Percentiles rank a stretch among this genome's conserved stretches.
Conservation (phyloP, 768 basidiomycete species). For the Fomitopsis pulvina region DNA sequence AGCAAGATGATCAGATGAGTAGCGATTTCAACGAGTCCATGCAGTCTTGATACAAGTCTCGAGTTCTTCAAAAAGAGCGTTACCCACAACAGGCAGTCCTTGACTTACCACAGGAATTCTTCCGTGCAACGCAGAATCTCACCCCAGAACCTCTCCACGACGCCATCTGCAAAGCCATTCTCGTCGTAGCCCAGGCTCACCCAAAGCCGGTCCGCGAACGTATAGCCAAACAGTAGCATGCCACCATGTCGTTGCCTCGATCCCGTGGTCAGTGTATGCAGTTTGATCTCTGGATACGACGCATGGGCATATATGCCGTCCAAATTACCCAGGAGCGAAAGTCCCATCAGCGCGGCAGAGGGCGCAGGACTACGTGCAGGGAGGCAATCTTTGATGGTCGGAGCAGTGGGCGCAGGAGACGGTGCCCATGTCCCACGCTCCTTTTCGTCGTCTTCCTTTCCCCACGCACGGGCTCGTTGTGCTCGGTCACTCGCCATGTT, state of each 20-base stretch:
- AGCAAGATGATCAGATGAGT: too few relatives aligned
- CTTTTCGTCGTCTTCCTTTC: conserved; percentile 67
- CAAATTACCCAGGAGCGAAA: conserved; percentile 81
- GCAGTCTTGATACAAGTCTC: too few relatives aligned
- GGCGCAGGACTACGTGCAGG: conserved; percentile 34
- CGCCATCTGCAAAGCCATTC: conserved; percentile 61
- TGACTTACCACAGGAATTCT: conserved; percentile 41
- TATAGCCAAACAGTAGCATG: conserved; percentile 80
- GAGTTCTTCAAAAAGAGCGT: too few relatives aligned
- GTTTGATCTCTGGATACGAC: conserved; percentile 43
- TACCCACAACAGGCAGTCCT: background rate
- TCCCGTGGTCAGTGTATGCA: conserved; percentile 76
- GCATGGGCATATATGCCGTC: conserved; percentile 76
- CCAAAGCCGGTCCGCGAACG: conserved; percentile 70
- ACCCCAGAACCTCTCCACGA: conserved; percentile 62
- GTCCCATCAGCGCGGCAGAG: conserved; percentile 60
- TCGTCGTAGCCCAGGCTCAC: conserved; percentile 75
- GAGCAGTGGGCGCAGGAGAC: conserved; percentile 18
- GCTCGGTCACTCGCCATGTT: conserved; percentile 64
- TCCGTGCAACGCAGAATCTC: conserved; percentile 48
- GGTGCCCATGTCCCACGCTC: conserved; percentile 35
- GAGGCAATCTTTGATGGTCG: conserved; percentile 8
- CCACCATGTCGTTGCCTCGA: conserved; percentile 74
- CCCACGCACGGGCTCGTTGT: conserved; percentile 57
- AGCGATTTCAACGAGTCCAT: too few relatives aligned